These are phyloP conservation scores for Cryptococcus depauperatus DNA, from an alignment of 1,284 basidiomycete species.

Conservation along the genomic window DNA sequence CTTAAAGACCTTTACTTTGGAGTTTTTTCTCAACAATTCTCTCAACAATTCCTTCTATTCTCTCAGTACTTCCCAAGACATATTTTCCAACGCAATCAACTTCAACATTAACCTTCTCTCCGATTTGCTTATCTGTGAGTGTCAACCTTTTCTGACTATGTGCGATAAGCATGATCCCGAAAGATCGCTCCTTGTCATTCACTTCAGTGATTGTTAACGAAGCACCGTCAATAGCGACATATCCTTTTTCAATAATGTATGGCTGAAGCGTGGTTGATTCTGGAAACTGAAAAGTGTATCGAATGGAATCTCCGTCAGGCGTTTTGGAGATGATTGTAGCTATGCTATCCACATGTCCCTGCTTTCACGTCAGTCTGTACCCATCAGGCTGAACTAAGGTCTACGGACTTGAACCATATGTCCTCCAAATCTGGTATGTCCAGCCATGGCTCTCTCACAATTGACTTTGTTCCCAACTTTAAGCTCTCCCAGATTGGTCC, in stretches of 20 bases:
- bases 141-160: slow-evolving; percentile 89
- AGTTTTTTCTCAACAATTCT: slow-evolving; percentile 62
- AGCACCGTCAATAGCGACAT: slow-evolving; percentile 88
- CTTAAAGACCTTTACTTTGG: slow-evolving; percentile 24
- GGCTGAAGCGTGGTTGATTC: slow-evolving; percentile 59
- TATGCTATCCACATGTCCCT: slow-evolving; percentile 91
- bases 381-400: background rate
- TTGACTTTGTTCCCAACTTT: slow-evolving; percentile 77
- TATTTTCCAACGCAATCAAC: slow-evolving; percentile 52
- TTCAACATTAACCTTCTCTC: slow-evolving; percentile 86
- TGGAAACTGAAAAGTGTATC: slow-evolving; percentile 68
- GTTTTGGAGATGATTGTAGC: slow-evolving; percentile 61
- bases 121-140: slow-evolving; percentile 64
- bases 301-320: slow-evolving; percentile 79
- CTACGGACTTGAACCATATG: slow-evolving; percentile 85
- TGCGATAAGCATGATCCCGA: slow-evolving; percentile 90
- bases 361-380: background rate
- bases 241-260: slow-evolving; percentile 93
- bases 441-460: slow-evolving; percentile 89
- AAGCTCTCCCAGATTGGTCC: slow-evolving; percentile 84
- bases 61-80: slow-evolving; percentile 57
- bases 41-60: slow-evolving; percentile 58
- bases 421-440: slow-evolving; percentile 85
- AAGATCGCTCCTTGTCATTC: slow-evolving; percentile 57
- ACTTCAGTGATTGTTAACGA: slow-evolving; percentile 86